Conservation (phyloP, 2,329 filamentous ascomycete species). For the Coleophoma cylindrospora region DNA sequence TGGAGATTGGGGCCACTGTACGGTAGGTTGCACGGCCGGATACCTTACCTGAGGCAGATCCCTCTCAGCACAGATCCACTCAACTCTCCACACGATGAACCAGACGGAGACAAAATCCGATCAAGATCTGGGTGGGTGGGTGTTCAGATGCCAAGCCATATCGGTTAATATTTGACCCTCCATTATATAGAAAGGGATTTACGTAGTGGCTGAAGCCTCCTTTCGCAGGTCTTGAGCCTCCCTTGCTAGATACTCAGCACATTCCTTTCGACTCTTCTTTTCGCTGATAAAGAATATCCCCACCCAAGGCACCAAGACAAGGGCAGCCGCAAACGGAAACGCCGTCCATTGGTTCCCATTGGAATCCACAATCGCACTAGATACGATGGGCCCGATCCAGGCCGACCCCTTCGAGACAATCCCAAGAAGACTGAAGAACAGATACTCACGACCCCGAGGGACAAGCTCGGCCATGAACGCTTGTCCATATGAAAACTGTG, state of each 20-base stretch:
- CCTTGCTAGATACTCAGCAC: slow-evolving; percentile 20
- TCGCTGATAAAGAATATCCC: slow-evolving; percentile 25
- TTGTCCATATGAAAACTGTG: slow-evolving; percentile 25
- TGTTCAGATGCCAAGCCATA: no score
- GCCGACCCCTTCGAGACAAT: slow-evolving; percentile 25
- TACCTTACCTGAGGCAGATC: no score
- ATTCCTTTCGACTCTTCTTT: slow-evolving; percentile 22
- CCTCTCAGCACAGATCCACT: no score
- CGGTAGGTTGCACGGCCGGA: no score
- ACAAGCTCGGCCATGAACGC: slow-evolving; percentile 26
- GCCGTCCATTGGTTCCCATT: slow-evolving; percentile 22
- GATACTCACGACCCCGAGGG: slow-evolving; percentile 23
- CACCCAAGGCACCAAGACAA: slow-evolving; percentile 22
- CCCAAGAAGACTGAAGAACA: slow-evolving; percentile 26
- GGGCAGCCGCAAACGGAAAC: slow-evolving; percentile 22
- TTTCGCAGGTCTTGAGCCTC: slow-evolving; percentile 20
- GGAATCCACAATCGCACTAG: slow-evolving; percentile 23
- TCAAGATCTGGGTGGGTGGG: no score
- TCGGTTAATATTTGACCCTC: no score
- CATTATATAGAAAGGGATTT: no score
- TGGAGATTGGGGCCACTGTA: no score
- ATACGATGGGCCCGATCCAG: slow-evolving; percentile 26
- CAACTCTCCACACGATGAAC: no score
- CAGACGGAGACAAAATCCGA: no score
- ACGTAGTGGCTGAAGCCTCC: not conserved